Percentiles rank a stretch among this genome's conserved stretches.
Evolutionary conservation across 805 yeast genomes (phyloP).

Genomic region (Candida pseudoglaebosa): DNA sequence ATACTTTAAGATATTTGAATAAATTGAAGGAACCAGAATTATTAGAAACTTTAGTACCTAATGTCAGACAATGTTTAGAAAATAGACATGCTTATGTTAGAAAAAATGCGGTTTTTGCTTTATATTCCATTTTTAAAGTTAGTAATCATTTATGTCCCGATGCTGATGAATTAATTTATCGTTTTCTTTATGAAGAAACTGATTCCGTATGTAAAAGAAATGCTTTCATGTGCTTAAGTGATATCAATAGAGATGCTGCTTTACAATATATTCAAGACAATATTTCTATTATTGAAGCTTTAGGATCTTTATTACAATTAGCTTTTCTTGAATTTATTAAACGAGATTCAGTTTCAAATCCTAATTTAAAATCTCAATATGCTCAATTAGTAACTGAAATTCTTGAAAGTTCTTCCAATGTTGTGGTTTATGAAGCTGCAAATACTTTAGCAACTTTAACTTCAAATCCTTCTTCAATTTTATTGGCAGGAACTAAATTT

Average conservation of each 20-base stretch:
- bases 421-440: constrained; percentile 90
- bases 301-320: constrained; percentile 83
- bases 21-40: constrained; percentile 91
- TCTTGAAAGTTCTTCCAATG: constrained; percentile 62
- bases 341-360: constrained; percentile 63
- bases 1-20: constrained; percentile 85
- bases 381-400: constrained; percentile 68
- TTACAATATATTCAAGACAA: constrained; percentile 75
- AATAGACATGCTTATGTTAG: constrained; percentile 98
- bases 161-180: constrained; percentile 79
- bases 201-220: constrained; percentile 95
- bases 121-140: constrained; percentile 74
- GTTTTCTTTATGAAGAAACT: constrained; percentile 73
- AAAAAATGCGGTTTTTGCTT: constrained; percentile 92
- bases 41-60: constrained; percentile 91
- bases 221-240: constrained; percentile 85
- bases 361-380: constrained; percentile 68
- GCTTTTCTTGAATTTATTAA: constrained; percentile 89
- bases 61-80: constrained; percentile 84
- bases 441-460: constrained; percentile 66
- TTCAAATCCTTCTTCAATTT: constrained; percentile 60
- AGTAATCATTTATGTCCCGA: constrained; percentile 90
- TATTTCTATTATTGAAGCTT: constrained; percentile 51
- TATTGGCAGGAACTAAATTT: constrained; percentile 79
- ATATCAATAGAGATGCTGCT: constrained; percentile 80